Evolutionary conservation across 805 yeast genomes (phyloP).

Genomic region (Hanseniaspora thailandica): DNA sequence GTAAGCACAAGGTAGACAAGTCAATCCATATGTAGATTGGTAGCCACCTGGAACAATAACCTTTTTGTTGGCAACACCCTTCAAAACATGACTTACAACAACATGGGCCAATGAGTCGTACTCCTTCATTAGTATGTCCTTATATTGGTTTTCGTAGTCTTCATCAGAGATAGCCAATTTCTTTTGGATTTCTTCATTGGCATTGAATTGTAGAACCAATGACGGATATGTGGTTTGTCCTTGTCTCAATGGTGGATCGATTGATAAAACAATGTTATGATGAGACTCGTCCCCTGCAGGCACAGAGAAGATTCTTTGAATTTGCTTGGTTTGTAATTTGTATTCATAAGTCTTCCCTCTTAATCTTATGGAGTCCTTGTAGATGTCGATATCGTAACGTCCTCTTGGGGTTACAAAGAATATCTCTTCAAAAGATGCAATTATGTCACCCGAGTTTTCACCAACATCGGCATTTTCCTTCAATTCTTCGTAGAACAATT

Average conservation of each 20-base stretch:
- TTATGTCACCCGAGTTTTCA: conserved; percentile 85
- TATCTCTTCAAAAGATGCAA: conserved; percentile 83
- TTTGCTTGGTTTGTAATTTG: conserved; percentile 79
- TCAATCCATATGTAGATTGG: conserved; percentile 61
- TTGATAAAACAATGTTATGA: conserved; percentile 75
- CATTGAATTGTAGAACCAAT: conserved; percentile 74
- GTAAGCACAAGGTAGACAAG: conserved; percentile 82
- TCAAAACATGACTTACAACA: conserved; percentile 76
- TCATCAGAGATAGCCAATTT: conserved; percentile 76
- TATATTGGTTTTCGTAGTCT: conserved; percentile 64
- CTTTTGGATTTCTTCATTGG: conserved; percentile 83
- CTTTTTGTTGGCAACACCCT: conserved; percentile 80
- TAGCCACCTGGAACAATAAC: conserved; percentile 76
- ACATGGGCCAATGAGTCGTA: conserved; percentile 78
- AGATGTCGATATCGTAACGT: conserved; percentile 93
- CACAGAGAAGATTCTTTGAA: conserved; percentile 78
- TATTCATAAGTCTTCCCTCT: conserved; percentile 98
- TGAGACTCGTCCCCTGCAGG: conserved; percentile 93
- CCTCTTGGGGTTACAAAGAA: conserved; percentile 96
- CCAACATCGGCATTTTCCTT: conserved; percentile 92
- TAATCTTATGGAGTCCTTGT: conserved; percentile 70
- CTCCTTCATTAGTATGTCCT: conserved; percentile 56
- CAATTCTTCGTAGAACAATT: conserved; percentile 76
- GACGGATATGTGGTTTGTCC: conserved; percentile 96
- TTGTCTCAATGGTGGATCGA: conserved; percentile 94